These are phyloP conservation scores for Conringia planisiliqua DNA, from an alignment of 345 rosid genomes.

Conservation along the genomic window DNA sequence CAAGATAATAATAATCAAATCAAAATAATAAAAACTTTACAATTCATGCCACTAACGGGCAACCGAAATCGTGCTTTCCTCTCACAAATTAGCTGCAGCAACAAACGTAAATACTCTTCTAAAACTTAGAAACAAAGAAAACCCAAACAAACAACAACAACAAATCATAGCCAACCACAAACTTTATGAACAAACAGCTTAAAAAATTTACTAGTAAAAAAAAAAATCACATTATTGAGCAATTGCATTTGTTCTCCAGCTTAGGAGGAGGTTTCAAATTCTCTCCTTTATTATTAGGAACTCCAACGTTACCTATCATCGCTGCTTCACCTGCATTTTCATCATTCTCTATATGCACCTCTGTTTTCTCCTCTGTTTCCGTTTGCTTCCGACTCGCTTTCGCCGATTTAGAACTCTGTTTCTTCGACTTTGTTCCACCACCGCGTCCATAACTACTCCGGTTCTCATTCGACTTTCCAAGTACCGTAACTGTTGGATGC, in stretches of 20 bases:
- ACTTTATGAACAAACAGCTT: conserved; percentile 20
- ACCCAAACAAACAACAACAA: conserved; percentile 10
- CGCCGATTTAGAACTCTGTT: conserved; percentile 42
- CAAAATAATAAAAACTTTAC: conserved; percentile 28
- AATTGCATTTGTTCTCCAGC: conserved; percentile 95
- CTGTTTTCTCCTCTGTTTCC: conserved; percentile 49
- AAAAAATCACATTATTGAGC: conserved; percentile 81
- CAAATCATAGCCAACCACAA: neutral
- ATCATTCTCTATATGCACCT: conserved; percentile 59
- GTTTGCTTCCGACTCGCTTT: conserved; percentile 55
- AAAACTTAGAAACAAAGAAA: conserved; percentile 6
- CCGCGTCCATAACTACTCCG: conserved; percentile 46
- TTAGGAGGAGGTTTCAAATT: conserved; percentile 74
- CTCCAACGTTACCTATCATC: conserved; percentile 53
- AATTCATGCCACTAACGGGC: conserved; percentile 31
- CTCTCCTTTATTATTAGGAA: conserved; percentile 55
- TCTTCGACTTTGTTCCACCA: conserved; percentile 51
- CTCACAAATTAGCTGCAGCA: conserved; percentile 31
- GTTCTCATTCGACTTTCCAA: conserved; percentile 60
- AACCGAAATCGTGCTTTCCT: conserved; percentile 19
- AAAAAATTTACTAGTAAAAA: conserved; percentile 4
- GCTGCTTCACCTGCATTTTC: conserved; percentile 65
- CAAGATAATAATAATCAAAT: conserved; percentile 12
- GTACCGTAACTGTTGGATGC: conserved; percentile 63
- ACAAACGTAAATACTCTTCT: conserved; percentile 8